Percentiles rank a stretch among this genome's conserved stretches.
Evolutionary conservation across 192 early-diverging fungal species (phyloP).

Genomic region (Chytriomyces sp.): DNA sequence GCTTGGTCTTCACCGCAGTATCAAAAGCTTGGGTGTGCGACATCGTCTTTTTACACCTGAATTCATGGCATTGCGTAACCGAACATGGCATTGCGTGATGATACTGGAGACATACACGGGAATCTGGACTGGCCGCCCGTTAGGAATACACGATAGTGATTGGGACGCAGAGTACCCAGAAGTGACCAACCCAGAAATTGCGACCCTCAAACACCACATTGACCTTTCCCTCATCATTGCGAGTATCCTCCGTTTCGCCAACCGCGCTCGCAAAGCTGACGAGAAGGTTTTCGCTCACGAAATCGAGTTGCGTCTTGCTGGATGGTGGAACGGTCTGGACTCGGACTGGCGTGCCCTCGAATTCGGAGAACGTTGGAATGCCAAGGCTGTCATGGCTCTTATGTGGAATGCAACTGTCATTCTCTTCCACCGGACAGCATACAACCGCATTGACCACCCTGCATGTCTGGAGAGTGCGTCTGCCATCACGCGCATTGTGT

Average conservation of each 20-base stretch:
- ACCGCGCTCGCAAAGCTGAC: constrained; percentile 11
- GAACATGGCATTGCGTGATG: constrained; percentile 22
- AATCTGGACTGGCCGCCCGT: constrained; percentile 15
- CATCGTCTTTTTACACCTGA: background rate
- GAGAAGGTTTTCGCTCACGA: background rate
- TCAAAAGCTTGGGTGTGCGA: background rate
- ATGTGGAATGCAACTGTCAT: constrained; percentile 13
- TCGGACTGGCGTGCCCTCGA: background rate
- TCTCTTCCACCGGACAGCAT: constrained; percentile 13
- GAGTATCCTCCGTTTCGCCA: constrained; percentile 12
- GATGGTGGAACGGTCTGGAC: constrained; percentile 8
- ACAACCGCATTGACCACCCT: constrained; percentile 5
- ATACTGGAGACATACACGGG: constrained; percentile 14
- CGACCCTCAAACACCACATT: constrained; percentile 5
- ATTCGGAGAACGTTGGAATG: background rate
- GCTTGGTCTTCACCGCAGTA: constrained; percentile 14
- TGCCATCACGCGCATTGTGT: background rate
- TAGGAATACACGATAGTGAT: constrained; percentile 11
- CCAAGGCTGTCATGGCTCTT: constrained; percentile 9
- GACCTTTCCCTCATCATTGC: constrained; percentile 14
- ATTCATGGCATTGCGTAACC: background rate
- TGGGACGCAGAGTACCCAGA: constrained; percentile 16
- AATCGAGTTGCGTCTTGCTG: background rate
- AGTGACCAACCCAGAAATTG: background rate
- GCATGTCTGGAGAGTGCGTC: background rate